Conservation (phyloP, 345 rosid species). For the Euphorbia lathyris region DNA sequence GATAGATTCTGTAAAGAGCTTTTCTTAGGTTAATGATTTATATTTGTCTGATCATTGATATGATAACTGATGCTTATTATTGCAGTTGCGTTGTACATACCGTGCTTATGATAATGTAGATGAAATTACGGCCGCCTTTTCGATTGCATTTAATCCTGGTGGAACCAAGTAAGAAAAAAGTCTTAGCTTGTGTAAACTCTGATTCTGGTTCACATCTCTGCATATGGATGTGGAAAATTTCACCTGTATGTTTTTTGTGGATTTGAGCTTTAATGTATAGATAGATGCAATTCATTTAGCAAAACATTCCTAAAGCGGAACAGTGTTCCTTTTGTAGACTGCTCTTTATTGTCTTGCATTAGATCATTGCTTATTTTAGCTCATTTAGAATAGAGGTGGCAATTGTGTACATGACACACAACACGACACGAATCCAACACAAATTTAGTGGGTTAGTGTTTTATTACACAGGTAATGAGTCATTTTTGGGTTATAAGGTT, state of each 20-base stretch:
- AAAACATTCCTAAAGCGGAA: background rate
- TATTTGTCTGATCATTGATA: constrained; percentile 15
- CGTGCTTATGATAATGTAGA: constrained; percentile 96
- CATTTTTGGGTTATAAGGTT: too few relatives aligned
- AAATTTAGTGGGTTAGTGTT: too few relatives aligned
- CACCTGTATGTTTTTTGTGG: background rate
- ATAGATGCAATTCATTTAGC: background rate
- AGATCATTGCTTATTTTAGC: background rate
- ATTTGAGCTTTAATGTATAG: background rate
- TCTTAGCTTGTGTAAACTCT: background rate
- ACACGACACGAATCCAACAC: too few relatives aligned
- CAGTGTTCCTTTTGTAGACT: background rate
- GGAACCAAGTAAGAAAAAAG: constrained; percentile 71
- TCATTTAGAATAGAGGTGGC: background rate
- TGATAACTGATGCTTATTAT: constrained; percentile 15
- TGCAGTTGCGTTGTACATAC: constrained; percentile 92
- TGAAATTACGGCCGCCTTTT: constrained; percentile 92
- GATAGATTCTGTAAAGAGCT: background rate
- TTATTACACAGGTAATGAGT: too few relatives aligned
- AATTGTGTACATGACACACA: too few relatives aligned
- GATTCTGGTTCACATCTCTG: background rate
- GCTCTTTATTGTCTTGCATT: background rate
- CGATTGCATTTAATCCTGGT: constrained; percentile 76
- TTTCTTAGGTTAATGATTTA: constrained; percentile 9
- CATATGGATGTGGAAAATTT: background rate